A percentile compares a stretch with the other conserved stretches of the same genome.
phyloP scores from a whole-genome alignment of 192 early-diverging fungal genomes.

The Coemansia sp. region DNA sequence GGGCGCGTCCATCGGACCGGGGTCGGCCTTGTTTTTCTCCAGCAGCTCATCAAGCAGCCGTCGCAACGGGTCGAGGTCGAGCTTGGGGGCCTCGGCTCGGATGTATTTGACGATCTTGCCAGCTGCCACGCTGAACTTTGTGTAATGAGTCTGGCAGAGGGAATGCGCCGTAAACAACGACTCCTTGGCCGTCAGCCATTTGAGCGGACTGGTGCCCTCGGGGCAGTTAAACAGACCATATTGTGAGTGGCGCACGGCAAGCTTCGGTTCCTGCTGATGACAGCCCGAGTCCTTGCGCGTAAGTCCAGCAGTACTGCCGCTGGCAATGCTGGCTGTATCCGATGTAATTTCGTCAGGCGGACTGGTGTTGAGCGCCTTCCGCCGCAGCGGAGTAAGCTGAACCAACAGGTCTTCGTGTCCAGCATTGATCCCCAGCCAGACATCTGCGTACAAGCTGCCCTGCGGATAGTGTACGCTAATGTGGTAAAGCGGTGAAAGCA shows the following conservation, averaged over 20 bases:
- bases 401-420: constrained; percentile 37
- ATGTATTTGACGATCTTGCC: constrained; percentile 30
- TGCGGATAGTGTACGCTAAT: constrained; percentile 52
- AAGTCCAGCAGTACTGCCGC: constrained; percentile 5
- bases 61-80: constrained; percentile 19
- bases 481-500: constrained; percentile 43
- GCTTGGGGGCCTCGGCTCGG: constrained; percentile 10
- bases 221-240: constrained; percentile 51
- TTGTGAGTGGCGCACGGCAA: constrained; percentile 21
- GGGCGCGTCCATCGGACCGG: constrained; percentile 28
- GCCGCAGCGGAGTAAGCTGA: constrained; percentile 45
- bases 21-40: constrained; percentile 7
- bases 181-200: constrained; percentile 51
- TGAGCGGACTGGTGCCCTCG: constrained; percentile 14
- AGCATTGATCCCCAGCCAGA: constrained; percentile 50
- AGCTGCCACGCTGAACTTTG: constrained; percentile 36
- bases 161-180: constrained; percentile 27
- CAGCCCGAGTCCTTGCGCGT: constrained; percentile 45
- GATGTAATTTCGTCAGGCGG: constrained; percentile 22
- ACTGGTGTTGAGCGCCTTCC: constrained; percentile 44
- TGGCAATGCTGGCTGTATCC: not conserved
- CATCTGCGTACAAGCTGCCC: constrained; percentile 49
- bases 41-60: constrained; percentile 33
- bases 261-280: constrained; percentile 2
- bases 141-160: constrained; percentile 32